Percentiles rank a stretch among this genome's conserved stretches.
These are phyloP conservation scores for Magnusiomyces fungicola DNA, from an alignment of 1,139 yeast genomes.

Conservation along the genomic window DNA sequence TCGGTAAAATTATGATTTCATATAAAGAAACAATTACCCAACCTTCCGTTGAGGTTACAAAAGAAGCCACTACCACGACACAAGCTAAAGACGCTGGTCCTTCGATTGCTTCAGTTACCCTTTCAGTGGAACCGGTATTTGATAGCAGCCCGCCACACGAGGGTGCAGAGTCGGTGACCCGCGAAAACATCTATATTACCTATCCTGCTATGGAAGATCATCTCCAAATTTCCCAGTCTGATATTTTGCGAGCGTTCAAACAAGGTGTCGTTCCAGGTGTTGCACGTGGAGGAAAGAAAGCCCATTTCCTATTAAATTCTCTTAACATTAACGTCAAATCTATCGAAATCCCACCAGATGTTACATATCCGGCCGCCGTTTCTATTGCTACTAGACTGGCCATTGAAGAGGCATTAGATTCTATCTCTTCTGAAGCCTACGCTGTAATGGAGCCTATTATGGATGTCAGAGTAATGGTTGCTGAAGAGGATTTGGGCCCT, in stretches of 20 bases:
- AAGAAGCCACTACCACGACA: slow-evolving; percentile 15
- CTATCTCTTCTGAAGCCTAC: slow-evolving; percentile 31
- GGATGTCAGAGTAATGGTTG: slow-evolving; percentile 63
- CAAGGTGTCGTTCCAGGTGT: slow-evolving; percentile 53
- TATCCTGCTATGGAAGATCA: slow-evolving; percentile 28
- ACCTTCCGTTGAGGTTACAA: slow-evolving; percentile 25
- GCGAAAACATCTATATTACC: slow-evolving; percentile 38
- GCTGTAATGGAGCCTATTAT: slow-evolving; percentile 79
- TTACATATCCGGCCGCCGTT: slow-evolving; percentile 37
- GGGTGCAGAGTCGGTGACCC: slow-evolving; percentile 26
- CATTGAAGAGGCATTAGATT: slow-evolving; percentile 36
- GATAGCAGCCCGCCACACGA: slow-evolving; percentile 33
- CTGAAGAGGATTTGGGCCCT: slow-evolving; percentile 68
- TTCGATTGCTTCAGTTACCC: slow-evolving; percentile 28
- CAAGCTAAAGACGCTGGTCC: slow-evolving; percentile 11
- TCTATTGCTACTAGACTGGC: slow-evolving; percentile 42
- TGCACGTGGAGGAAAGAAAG: slow-evolving; percentile 69
- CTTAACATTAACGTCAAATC: slow-evolving; percentile 44
- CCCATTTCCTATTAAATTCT: slow-evolving; percentile 59
- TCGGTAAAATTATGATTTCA: slow-evolving; percentile 81
- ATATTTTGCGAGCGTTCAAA: slow-evolving; percentile 28
- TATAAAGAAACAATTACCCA: slow-evolving; percentile 63
- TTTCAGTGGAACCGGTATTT: slow-evolving; percentile 50
- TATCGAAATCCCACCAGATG: slow-evolving; percentile 52
- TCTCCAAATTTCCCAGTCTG: slow-evolving; percentile 21